phyloP scores from a whole-genome alignment of 805 yeast genomes.

The Yamadazyma sp. region DNA sequence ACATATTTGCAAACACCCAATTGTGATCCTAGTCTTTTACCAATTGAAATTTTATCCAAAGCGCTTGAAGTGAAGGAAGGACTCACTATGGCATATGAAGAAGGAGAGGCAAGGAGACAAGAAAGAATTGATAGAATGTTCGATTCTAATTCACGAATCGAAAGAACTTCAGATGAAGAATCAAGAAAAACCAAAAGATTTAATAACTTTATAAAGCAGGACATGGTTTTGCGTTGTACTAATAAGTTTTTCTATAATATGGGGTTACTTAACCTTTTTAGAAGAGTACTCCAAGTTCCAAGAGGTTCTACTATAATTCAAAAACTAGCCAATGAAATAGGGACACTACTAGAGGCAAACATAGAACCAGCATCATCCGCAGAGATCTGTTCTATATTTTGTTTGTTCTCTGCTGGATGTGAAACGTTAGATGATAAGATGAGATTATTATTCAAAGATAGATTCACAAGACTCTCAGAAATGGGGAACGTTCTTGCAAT shows the following conservation, averaged over 20 bases:
- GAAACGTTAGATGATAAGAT: constrained; percentile 42
- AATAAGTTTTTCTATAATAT: constrained; percentile 51
- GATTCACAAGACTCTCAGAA: constrained; percentile 40
- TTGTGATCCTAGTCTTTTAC: constrained; percentile 10
- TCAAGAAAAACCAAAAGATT: constrained; percentile 5
- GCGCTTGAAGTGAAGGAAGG: constrained; percentile 27
- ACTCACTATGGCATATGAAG: constrained; percentile 17
- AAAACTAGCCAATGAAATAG: constrained; percentile 41
- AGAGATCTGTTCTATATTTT: constrained; percentile 54
- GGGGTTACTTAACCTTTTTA: constrained; percentile 54
- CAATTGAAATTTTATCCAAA: constrained; percentile 18
- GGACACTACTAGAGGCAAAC: constrained; percentile 29
- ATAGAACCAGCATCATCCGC: constrained; percentile 48
- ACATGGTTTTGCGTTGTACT: constrained; percentile 40
- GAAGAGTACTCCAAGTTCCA: constrained; percentile 52
- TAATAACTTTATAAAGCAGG: constrained; percentile 24
- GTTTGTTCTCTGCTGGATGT: constrained; percentile 57
- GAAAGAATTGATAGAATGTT: constrained; percentile 19
- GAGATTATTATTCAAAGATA: constrained; percentile 33
- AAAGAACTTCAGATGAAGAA: not conserved
- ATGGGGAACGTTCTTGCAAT: constrained; percentile 42
- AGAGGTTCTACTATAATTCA: constrained; percentile 46
- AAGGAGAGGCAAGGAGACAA: constrained; percentile 27
- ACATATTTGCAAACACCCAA: constrained; percentile 11
- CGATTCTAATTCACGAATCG: constrained; percentile 6